A percentile compares a stretch with the other conserved stretches of the same genome.
Evolutionary conservation across 139 green algal genomes (phyloP).

Genomic region (Asterochloris sp.): DNA sequence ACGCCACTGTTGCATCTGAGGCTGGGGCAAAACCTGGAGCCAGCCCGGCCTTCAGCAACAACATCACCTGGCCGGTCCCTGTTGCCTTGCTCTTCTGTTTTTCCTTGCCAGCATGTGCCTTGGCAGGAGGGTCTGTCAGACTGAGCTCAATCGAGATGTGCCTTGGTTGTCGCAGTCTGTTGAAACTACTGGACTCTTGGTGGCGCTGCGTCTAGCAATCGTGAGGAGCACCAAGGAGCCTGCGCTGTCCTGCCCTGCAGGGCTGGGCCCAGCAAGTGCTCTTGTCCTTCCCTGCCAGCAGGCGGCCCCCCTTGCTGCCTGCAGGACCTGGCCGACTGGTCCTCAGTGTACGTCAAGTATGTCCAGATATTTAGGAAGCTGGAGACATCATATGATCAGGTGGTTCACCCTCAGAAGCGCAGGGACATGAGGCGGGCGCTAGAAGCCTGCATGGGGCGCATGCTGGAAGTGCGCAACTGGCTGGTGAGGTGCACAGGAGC

Average conservation of each 20-base stretch:
- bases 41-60: too few relatives aligned
- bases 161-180: too few relatives aligned
- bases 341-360: constrained; percentile 88
- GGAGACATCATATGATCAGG: constrained; percentile 77
- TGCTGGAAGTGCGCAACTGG: constrained; percentile 64
- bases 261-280: neutral
- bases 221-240: neutral
- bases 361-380: constrained; percentile 82
- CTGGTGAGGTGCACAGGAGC: constrained; percentile 25
- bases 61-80: neutral
- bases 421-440: constrained; percentile 73
- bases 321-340: constrained; percentile 75
- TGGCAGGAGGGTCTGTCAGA: neutral
- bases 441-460: constrained; percentile 76
- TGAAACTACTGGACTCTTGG: too few relatives aligned
- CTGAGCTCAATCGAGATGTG: too few relatives aligned
- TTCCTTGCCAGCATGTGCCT: neutral
- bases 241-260: neutral
- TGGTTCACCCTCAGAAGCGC: constrained; percentile 88
- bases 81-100: neutral
- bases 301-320: neutral
- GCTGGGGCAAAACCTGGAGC: neutral
- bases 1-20: neutral
- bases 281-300: neutral
- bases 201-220: too few relatives aligned